Conservation (phyloP, 306 rosid species). For the Prunus padus region DNA sequence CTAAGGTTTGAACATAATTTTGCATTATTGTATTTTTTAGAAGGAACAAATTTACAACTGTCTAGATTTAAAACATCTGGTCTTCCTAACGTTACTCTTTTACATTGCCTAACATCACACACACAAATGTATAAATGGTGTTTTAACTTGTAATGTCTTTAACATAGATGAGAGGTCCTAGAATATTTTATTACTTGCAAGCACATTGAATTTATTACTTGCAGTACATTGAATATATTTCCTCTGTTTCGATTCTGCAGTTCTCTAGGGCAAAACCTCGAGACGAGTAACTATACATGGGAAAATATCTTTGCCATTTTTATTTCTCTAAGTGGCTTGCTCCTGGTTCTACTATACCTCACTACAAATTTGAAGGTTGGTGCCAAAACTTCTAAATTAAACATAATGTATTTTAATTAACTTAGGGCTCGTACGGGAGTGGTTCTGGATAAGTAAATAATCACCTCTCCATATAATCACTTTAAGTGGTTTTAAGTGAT, state of each 20-base stretch:
- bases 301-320: background rate
- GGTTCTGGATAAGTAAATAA: too few relatives aligned
- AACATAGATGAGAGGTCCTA: background rate
- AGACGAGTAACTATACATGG: background rate
- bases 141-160: too few relatives aligned
- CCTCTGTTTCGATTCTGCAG: background rate
- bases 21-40: background rate
- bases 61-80: too few relatives aligned
- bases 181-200: background rate
- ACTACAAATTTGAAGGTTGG: conserved; percentile 8
- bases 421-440: too few relatives aligned
- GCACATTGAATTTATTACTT: background rate
- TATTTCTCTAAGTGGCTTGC: background rate
- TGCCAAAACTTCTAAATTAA: background rate
- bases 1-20: background rate
- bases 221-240: background rate
- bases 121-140: too few relatives aligned
- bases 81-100: background rate
- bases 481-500: too few relatives aligned
- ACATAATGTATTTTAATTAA: too few relatives aligned
- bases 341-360: background rate
- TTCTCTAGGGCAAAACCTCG: background rate
- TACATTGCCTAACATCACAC: too few relatives aligned
- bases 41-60: too few relatives aligned
- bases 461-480: too few relatives aligned